Evolutionary conservation across 805 yeast genomes (phyloP), one percentile per base, ranked within the genome.

Genomic region (Cyberlindnera subsufficiens): DNA sequence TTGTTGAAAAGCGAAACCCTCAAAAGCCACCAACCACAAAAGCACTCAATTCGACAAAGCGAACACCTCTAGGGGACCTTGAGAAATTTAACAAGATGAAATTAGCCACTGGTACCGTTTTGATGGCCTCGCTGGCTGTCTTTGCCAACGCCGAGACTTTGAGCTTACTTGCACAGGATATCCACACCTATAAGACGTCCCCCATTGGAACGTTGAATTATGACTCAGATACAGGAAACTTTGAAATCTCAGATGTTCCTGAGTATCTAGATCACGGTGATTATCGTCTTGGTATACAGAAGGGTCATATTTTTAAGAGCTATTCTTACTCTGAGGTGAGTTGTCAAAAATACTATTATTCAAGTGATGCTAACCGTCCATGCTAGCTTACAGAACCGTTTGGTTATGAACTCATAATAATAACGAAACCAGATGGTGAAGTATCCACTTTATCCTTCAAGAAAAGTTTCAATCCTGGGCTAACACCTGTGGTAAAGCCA

Each of bases 241-340:
- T 38, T 4, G 43, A 40, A 19, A 35, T 36, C 4, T 37, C 30
- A 1, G 47, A 40, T 30, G 40, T 37, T 1, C 41, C 39, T 8
- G 43, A 38, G 14, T 3, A 3, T 4, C 4, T 31, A 9, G 44
- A 35, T 1, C 15, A 33, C 3, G 58, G 55, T 4, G n/a, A 38
- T 3, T 56, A 55, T 45, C 53, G 59, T 31, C 33, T 58, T 5
- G 60, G 60, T 13, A 50, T 54, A 4, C 44, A 50, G 25, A 37
- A 45, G 15, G 52, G 50, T 11, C 36, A 41, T 3, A 30, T 27
- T 3, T 47, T 45, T 34, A 47, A 45, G 38, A 48, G 56, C 37
- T 55, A 49, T 30, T 37, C 42, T 11, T 45, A 42, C n/a, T 47
- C 42, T 4, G 43, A 43, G 18, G 49, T 54, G 32, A 43, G 51